Base-by-base conservation (phyloP, 345 rosid genomes). In the Kernera saxatilis region DNA sequence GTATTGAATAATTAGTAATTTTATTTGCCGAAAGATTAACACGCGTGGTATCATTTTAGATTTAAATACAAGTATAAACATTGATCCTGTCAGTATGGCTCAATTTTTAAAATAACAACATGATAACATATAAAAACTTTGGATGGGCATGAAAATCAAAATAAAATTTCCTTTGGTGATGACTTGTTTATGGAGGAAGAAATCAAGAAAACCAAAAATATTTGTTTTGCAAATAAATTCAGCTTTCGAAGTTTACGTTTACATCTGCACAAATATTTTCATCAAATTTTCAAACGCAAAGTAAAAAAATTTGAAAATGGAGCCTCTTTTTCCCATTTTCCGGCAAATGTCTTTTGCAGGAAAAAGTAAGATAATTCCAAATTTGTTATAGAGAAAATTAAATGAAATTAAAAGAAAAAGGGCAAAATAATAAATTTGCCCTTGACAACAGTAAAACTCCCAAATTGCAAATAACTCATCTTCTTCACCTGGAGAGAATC, bases 381-480 rank as follows among this genome's bases (percentile, higher is more conserved):
- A 33, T 7, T 52, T 43, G 32, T 13, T 5, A 41, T 6, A 6
- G 5, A 57, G 2, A 54, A 40, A 29, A 29, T 0, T 5, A 39
- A 50, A 9, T 0, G 6, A 29, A 35, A 36, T 4, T 4, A 32
- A 14, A 65, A 13, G 6, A 0, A 56, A 37, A 68, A 26, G 73
- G 69, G 73, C 39, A 74, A 68, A 33, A 67, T 25, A 67, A 59
- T 60, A 60, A 72, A 51, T 51, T 51, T 58, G 32, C 26, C 8
- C 6, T 33, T 52, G 18, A 6, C 27, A 48, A 75, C 57, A 68
- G 69, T 75, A 17, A 75, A 67, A 68, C 49, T 46, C 67, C 30
- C 12, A 52, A 75, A 69, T 63, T 70, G 74, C 79, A 69, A 70
- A 75, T 27, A 66, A 45, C 67, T 76, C 76, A 70, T 76, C 79